Conservation (phyloP, 495 filamentous ascomycete genomes). For the Trichoderma reesei region DNA sequence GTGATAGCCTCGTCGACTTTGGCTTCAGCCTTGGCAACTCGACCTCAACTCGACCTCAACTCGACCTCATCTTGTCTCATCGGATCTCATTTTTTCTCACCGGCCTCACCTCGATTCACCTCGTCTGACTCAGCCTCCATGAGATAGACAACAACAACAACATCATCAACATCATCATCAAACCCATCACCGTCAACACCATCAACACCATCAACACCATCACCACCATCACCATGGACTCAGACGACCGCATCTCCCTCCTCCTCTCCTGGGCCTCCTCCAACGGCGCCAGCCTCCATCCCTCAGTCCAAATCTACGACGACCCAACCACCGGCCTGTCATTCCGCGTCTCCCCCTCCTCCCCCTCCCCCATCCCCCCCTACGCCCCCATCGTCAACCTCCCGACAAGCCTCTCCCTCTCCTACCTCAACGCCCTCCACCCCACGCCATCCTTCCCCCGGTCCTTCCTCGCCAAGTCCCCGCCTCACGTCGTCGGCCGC, state of each 20-base stretch:
- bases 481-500: conserved; percentile 37
- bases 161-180: no score
- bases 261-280: conserved; percentile 27
- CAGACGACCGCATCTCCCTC: conserved; percentile 10
- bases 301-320: conserved; percentile 33
- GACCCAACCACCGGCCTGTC: conserved; percentile 34
- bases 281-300: conserved; percentile 30
- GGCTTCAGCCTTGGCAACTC: no score
- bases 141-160: no score
- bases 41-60: background rate
- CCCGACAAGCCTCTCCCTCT: conserved; percentile 30
- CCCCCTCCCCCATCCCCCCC: conserved; percentile 11
- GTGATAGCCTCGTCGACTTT: no score
- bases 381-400: conserved; percentile 30
- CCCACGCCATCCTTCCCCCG: conserved; percentile 21
- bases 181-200: no score
- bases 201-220: no score
- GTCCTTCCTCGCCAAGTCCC: conserved; percentile 26
- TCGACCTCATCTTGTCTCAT: background rate
- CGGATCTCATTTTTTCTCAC: background rate
- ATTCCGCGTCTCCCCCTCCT: conserved; percentile 29
- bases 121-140: background rate
- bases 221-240: background rate
- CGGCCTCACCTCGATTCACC: background rate
- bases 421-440: conserved; percentile 34